Base-by-base conservation (phyloP, 176 grass and related monocot species). In the Canna indica region DNA sequence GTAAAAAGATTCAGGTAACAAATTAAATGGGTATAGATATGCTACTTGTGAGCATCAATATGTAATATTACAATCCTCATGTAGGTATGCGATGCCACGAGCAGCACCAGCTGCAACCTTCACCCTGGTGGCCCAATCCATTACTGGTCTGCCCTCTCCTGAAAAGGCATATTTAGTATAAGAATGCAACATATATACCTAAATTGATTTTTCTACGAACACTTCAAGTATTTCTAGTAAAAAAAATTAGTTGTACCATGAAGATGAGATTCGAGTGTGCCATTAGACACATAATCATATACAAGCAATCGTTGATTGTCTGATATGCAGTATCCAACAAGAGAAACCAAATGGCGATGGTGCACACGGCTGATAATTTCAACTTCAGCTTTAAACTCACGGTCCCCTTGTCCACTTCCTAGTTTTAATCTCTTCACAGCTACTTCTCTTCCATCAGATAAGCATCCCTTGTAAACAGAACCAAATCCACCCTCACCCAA, bases 351-450 rank as follows among this genome's bases (percentile, higher is more conserved):
- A 78, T 96, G 88, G 4, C 92, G 77, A 66, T 96, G 92, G 75
- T 96, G 92, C 17, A 96, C 85, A 2, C 92, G 85, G 31, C 86
- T 85, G 31, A 96, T 96, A 13, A 83, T 96, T 71, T 91, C 92
- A n/a, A 96, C 92, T 78, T 96, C 92, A 35, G 92, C 83, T 53
- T 89, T 86, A 65, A 96, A 96, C 68, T 96, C 92, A n/a, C 92
- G 86, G 32, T 91, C 92, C 4, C 92, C 92, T 70, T 91, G 92
- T 45, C 85, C 83, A 0, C 92, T 80, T 7, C 82, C 88, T 36
- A 80, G 78, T 74, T 77, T 91, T 36, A 97, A 77, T 75, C 79
- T 81, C 71, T 97, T 97, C 22, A 97, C 82, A 2, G 88, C 93
- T 16, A 97, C 88, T 27, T 85, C 71, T 45, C 83, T 87, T 71